phyloP scores from a whole-genome alignment of 2,329 filamentous ascomycete genomes.

The Cercospora nicotianae region DNA sequence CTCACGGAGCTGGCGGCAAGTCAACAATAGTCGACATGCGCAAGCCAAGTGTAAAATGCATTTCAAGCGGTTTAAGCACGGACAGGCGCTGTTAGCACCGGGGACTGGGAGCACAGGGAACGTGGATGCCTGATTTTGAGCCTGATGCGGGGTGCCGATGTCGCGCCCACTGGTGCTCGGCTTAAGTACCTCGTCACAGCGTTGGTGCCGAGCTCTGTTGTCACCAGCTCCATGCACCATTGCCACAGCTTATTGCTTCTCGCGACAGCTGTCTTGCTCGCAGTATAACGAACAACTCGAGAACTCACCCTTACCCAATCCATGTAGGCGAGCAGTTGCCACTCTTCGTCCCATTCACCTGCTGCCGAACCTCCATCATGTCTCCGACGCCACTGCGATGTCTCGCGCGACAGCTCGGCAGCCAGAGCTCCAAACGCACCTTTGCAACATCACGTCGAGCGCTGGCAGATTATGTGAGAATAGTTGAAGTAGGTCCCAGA shows the following conservation, averaged over 20 bases:
- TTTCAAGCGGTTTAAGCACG: not conserved
- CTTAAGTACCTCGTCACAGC: not conserved
- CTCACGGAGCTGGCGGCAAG: conserved; percentile 40
- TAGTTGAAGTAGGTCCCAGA: conserved; percentile 78
- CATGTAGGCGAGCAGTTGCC: not conserved
- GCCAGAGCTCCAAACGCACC: conserved; percentile 19
- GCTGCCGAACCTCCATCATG: conserved; percentile 6
- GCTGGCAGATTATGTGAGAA: conserved; percentile 50
- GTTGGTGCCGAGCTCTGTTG: not conserved
- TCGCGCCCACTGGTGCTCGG: not conserved
- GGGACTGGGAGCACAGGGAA: not conserved
- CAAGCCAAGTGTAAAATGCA: not conserved
- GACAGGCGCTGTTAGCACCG: not conserved
- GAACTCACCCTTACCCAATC: not conserved
- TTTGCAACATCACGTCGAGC: conserved; percentile 32
- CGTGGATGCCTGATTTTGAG: not conserved
- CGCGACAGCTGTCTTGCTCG: not conserved
- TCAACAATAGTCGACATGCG: not conserved
- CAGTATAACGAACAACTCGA: not conserved
- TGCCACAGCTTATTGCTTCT: not conserved
- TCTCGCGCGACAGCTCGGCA: conserved; percentile 13
- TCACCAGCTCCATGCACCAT: not conserved
- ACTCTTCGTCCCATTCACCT: not conserved
- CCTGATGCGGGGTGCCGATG: not conserved
- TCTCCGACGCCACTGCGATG: conserved; percentile 6